Conservation (phyloP, 2,329 filamentous ascomycete genomes). For the Penicillium glabrum region DNA sequence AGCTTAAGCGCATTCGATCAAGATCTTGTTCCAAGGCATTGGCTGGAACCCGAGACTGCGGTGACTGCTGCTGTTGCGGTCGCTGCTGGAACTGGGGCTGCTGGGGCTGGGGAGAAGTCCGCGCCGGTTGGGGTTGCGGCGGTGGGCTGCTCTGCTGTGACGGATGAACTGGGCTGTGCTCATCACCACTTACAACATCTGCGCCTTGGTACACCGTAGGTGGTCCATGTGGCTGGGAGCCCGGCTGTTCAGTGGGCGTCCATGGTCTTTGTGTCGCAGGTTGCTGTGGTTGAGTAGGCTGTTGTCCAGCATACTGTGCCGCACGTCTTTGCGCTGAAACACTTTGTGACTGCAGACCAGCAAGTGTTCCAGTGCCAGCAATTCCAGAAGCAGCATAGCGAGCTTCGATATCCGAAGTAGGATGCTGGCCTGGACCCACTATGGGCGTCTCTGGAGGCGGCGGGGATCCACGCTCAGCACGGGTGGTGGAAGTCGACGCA, state of each 20-base stretch:
- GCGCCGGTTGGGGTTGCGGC: conserved; percentile 25
- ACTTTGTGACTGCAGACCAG: conserved; percentile 70
- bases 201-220: conserved; percentile 89
- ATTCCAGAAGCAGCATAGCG: conserved; percentile 90
- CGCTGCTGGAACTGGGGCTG: conserved; percentile 21
- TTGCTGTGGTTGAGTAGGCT: conserved; percentile 39
- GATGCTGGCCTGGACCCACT: conserved; percentile 67
- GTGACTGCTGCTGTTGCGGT: conserved; percentile 26
- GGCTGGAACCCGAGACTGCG: conserved; percentile 49
- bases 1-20: conserved; percentile 73
- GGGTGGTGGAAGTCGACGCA: conserved; percentile 88
- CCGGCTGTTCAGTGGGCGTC: conserved; percentile 91
- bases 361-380: conserved; percentile 79
- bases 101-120: conserved; percentile 22
- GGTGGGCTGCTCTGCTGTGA: conserved; percentile 34
- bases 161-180: conserved; percentile 27
- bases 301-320: conserved; percentile 69
- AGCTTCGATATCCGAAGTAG: conserved; percentile 81
- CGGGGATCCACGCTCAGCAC: conserved; percentile 87
- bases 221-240: conserved; percentile 81
- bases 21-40: conserved; percentile 85
- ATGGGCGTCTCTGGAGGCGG: conserved; percentile 92
- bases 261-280: conserved; percentile 64
- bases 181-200: conserved; percentile 60
- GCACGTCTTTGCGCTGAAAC: conserved; percentile 78